Percentiles rank a stretch among this genome's conserved stretches.
Conservation (phyloP, 2,329 filamentous ascomycete species). For the Trichoderma hamatum region DNA sequence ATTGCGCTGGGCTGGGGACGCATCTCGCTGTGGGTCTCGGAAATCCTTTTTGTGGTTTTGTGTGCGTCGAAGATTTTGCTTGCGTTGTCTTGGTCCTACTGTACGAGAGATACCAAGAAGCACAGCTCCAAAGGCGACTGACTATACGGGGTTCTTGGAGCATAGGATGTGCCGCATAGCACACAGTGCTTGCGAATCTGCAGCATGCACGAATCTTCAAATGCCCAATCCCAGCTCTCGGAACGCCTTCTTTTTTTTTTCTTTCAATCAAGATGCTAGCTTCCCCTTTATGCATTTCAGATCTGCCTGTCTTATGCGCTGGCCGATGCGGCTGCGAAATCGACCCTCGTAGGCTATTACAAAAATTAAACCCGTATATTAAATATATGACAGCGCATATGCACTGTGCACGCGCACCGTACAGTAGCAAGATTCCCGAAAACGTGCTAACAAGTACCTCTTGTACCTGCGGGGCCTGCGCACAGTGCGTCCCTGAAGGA, state of each 20-base stretch:
- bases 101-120: background rate
- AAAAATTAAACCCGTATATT: slow-evolving; percentile 2
- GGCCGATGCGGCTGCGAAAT: background rate
- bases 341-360: background rate
- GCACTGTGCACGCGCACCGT: background rate
- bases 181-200: background rate
- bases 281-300: background rate
- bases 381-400: slow-evolving; percentile 4
- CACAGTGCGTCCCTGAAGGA: slow-evolving; percentile 4
- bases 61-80: background rate
- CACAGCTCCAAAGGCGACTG: background rate
- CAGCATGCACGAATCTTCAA: background rate
- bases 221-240: background rate
- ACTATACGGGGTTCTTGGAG: background rate
- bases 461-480: background rate
- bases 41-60: background rate
- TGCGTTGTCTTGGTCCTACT: background rate
- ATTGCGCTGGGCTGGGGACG: slow-evolving; percentile 2
- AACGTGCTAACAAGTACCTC: background rate
- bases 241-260: background rate
- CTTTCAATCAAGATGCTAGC: background rate
- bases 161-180: background rate
- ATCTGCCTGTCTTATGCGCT: background rate
- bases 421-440: slow-evolving; percentile 15
- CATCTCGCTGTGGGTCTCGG: slow-evolving; percentile 1